Percentiles rank a stretch among this genome's conserved stretches.
These are phyloP conservation scores for Podospora didyma DNA, from an alignment of 495 filamentous ascomycete genomes.

Conservation along the genomic window DNA sequence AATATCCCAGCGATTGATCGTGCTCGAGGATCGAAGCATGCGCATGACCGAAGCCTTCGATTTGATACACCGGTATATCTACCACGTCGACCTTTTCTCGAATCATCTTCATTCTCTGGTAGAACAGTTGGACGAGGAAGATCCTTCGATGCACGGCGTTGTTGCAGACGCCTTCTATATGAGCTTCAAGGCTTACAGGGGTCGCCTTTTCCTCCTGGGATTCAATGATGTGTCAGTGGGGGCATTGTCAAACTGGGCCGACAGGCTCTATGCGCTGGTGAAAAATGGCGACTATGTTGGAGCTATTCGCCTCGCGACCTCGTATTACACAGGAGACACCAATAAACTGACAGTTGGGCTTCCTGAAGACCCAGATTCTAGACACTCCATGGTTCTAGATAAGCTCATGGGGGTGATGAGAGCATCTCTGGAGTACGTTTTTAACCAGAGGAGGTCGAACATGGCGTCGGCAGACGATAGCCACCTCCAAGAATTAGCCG, in stretches of 20 bases:
- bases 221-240: conserved; percentile 88
- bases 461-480: conserved; percentile 47
- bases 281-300: conserved; percentile 90
- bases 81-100: conserved; percentile 79
- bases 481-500: conserved; percentile 73
- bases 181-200: conserved; percentile 95
- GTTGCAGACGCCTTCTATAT: conserved; percentile 97
- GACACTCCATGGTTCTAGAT: conserved; percentile 81
- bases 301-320: conserved; percentile 84
- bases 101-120: conserved; percentile 80
- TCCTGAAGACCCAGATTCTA: conserved; percentile 71
- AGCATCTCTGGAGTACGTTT: conserved; percentile 87
- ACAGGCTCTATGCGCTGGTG: conserved; percentile 91
- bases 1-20: conserved; percentile 86
- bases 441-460: conserved; percentile 57
- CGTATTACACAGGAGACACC: conserved; percentile 82
- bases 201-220: conserved; percentile 84
- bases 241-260: conserved; percentile 95
- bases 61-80: conserved; percentile 85
- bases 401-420: conserved; percentile 91
- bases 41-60: conserved; percentile 92
- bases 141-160: conserved; percentile 87
- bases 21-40: conserved; percentile 85
- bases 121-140: conserved; percentile 83
- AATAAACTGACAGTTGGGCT: conserved; percentile 91